Base-by-base conservation (phyloP, 1,284 basidiomycete species). In the Coriolopsis trogii region DNA sequence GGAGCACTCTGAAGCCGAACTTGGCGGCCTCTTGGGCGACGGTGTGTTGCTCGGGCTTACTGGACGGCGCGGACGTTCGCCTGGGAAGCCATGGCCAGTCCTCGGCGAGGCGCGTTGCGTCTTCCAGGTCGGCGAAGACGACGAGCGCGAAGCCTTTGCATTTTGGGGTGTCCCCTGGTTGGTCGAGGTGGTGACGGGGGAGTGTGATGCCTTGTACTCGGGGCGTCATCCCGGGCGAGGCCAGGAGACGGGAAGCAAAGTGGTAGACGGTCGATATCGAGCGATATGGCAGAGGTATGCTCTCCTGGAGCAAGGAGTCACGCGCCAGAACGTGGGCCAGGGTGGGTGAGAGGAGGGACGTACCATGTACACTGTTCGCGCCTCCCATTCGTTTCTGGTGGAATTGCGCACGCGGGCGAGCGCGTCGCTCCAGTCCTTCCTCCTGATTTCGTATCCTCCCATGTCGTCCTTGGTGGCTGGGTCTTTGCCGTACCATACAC, bases 101-200 rank as follows among this genome's bases (percentile, higher is more conserved):
- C 0, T 67, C 39, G 2, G 80, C 65, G 1, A 91, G 55, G 1
- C 63, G 55, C 7, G 77, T 67, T 4, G 70, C 73, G 31, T 81
- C 73, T 1, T 70, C 65, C 2, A 63, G 25, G 4, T 63, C 56
- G 0, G 73, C 66, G 33, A 91, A 70, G 0, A 79, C 80, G 41
- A 91, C 71, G 18, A 91, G 78, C 0, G 87, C 86, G 55, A 90
- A 91, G 0, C 85, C 85, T 72, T 85, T 91, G 66, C 78, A 85
- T 54, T 77, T 78, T 0, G 82, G 80, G 5, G 67, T 50, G 24
- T 77, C 74, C 2, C 69, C 76, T 0, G 77, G 75, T 49, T 73
- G 72, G 63, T 88, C 87, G 41, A 80, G 77, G 62, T 82, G 77
- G 62, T 88, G 85, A 0, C 77, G 71, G 7, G 82, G 84, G 21